These are phyloP conservation scores for Brassica juncea DNA, from an alignment of 345 rosid genomes.

Conservation along the genomic window DNA sequence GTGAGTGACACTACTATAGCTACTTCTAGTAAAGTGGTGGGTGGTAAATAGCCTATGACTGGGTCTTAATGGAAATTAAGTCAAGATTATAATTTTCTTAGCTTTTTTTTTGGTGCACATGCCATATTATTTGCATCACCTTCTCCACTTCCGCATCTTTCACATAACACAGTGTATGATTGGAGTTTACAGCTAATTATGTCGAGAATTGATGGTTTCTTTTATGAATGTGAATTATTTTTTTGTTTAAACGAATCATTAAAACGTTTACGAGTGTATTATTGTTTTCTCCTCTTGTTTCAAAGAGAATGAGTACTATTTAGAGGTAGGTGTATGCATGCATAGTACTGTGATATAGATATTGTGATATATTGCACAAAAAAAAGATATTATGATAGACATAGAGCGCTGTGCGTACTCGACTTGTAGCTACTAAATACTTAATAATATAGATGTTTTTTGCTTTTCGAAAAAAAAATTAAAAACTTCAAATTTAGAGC, in stretches of 20 bases:
- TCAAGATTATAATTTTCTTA: neutral
- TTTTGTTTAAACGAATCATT: neutral
- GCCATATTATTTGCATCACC: slow-evolving; percentile 24
- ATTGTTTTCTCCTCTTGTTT: too few relatives aligned
- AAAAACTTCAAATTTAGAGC: too few relatives aligned
- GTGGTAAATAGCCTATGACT: slow-evolving; percentile 8
- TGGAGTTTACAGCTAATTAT: slow-evolving; percentile 24
- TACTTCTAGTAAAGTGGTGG: slow-evolving; percentile 2
- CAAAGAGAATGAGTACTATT: too few relatives aligned
- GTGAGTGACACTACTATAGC: slow-evolving; percentile 11
- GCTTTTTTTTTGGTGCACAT: neutral
- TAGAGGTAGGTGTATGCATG: too few relatives aligned
- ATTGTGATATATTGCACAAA: too few relatives aligned
- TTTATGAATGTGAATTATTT: slow-evolving; percentile 13
- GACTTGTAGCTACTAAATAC: too few relatives aligned
- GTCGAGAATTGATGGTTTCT: neutral
- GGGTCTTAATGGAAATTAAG: slow-evolving; percentile 7
- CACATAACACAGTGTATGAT: slow-evolving; percentile 20
- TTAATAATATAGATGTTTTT: too few relatives aligned
- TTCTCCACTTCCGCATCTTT: slow-evolving; percentile 10
- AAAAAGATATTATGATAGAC: too few relatives aligned
- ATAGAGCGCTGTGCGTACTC: too few relatives aligned
- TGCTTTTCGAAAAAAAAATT: too few relatives aligned
- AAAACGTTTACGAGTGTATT: too few relatives aligned
- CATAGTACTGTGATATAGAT: too few relatives aligned